These are phyloP conservation scores for Globisporangium takayamanum DNA, from an alignment of 352 stramenopile species.

Conservation along the genomic window DNA sequence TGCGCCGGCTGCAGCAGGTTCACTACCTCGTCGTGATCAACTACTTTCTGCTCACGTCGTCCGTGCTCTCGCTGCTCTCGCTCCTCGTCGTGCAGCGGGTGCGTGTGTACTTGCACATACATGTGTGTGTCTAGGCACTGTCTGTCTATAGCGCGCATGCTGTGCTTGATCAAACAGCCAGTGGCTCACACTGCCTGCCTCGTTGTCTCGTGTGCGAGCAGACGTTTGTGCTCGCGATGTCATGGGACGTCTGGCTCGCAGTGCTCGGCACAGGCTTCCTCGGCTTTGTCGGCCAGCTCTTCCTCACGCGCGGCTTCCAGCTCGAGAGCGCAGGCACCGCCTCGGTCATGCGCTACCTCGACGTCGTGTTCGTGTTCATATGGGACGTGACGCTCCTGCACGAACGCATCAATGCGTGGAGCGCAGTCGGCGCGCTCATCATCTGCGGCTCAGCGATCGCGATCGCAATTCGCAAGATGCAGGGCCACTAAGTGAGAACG, in stretches of 20 bases:
- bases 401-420: conserved; percentile 29
- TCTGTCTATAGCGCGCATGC: no score
- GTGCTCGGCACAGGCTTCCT: conserved; percentile 22
- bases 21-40: conserved; percentile 34
- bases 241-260: conserved; percentile 16
- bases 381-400: conserved; percentile 28
- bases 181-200: neutral
- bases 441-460: conserved; percentile 26
- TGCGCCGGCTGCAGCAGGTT: conserved; percentile 27
- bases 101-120: neutral
- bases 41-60: conserved; percentile 31
- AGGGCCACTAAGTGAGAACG: neutral
- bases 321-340: conserved; percentile 33
- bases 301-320: conserved; percentile 39
- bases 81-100: conserved; percentile 19
- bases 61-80: conserved; percentile 24
- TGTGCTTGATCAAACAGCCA: neutral
- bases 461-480: conserved; percentile 21
- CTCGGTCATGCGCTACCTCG: conserved; percentile 33
- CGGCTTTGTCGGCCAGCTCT: conserved; percentile 35
- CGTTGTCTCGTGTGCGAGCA: neutral
- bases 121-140: no score
- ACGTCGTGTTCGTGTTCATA: conserved; percentile 39
- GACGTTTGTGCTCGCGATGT: conserved; percentile 12
- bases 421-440: conserved; percentile 24